Conservation (phyloP, 2,329 filamentous ascomycete genomes). For the Spiromastix sp. region DNA sequence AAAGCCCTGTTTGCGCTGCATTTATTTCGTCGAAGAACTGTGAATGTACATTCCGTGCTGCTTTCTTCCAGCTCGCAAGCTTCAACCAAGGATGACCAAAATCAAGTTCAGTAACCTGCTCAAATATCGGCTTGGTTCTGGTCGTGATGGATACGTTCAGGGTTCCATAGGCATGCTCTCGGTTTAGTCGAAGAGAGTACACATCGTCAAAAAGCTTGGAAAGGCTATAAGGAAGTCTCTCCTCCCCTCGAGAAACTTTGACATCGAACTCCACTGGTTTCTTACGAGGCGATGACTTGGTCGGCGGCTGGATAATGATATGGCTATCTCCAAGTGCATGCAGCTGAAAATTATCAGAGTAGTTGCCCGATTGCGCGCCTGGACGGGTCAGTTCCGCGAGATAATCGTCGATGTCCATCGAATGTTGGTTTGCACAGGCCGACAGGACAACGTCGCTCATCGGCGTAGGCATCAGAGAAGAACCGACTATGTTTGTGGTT, state of each 20-base stretch:
- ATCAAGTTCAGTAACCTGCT: constrained; percentile 29
- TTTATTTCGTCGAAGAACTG: constrained; percentile 28
- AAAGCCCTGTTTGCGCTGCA: constrained; percentile 27
- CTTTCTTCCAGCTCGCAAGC: constrained; percentile 35
- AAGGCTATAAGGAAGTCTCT: constrained; percentile 34
- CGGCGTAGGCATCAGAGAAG: constrained; percentile 16
- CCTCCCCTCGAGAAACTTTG: constrained; percentile 34
- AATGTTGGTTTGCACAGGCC: constrained; percentile 10
- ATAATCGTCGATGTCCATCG: constrained; percentile 17
- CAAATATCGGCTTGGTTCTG: constrained; percentile 23
- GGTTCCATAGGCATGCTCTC: constrained; percentile 38
- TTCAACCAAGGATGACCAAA: constrained; percentile 39
- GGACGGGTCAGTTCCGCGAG: constrained; percentile 17
- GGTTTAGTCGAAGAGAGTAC: constrained; percentile 41
- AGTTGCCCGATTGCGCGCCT: constrained; percentile 15
- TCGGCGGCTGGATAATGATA: constrained; percentile 42
- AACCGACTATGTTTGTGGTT: constrained; percentile 12
- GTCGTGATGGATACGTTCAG: constrained; percentile 40
- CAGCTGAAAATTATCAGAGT: constrained; percentile 39
- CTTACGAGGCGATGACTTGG: constrained; percentile 30
- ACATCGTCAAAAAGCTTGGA: constrained; percentile 43
- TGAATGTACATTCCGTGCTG: constrained; percentile 25
- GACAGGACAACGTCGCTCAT: constrained; percentile 12
- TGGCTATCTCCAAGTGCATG: constrained; percentile 45
- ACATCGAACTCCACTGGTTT: constrained; percentile 40